These are phyloP conservation scores for Verticillium tricorpus DNA, from an alignment of 2,329 filamentous ascomycete genomes.

Conservation along the genomic window DNA sequence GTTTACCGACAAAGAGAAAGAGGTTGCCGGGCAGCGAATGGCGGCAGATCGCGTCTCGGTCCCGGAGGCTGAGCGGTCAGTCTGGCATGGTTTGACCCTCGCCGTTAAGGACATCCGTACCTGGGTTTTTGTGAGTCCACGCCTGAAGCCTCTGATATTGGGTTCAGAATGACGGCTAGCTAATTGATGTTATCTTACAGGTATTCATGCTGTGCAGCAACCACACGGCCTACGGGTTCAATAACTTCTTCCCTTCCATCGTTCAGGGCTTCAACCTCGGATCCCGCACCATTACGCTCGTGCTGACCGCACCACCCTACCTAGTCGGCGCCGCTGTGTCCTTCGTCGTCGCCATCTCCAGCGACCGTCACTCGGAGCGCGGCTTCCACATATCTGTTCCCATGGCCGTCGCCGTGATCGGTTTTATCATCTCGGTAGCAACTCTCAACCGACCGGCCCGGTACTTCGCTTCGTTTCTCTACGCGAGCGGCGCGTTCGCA, in stretches of 20 bases:
- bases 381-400: constrained; percentile 55
- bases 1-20: constrained; percentile 17
- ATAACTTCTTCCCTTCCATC: constrained; percentile 63
- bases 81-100: constrained; percentile 28
- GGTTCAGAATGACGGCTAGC: constrained; percentile 43
- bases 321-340: constrained; percentile 49
- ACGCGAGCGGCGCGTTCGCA: constrained; percentile 24
- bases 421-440: constrained; percentile 55
- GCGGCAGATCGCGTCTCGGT: constrained; percentile 10
- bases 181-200: constrained; percentile 46
- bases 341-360: constrained; percentile 55
- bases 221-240: constrained; percentile 50
- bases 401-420: constrained; percentile 46
- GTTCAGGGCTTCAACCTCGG: constrained; percentile 49
- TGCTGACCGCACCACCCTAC: constrained; percentile 53
- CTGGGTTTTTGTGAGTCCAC: constrained; percentile 14
- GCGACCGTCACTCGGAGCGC: constrained; percentile 55
- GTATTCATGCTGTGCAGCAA: constrained; percentile 48
- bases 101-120: constrained; percentile 39
- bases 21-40: constrained; percentile 33
- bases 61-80: constrained; percentile 7
- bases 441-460: constrained; percentile 48
- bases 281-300: constrained; percentile 50
- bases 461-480: constrained; percentile 43
- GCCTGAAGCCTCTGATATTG: constrained; percentile 34